Conservation (phyloP, 1,284 basidiomycete species). For the Wolfiporia cocos region DNA sequence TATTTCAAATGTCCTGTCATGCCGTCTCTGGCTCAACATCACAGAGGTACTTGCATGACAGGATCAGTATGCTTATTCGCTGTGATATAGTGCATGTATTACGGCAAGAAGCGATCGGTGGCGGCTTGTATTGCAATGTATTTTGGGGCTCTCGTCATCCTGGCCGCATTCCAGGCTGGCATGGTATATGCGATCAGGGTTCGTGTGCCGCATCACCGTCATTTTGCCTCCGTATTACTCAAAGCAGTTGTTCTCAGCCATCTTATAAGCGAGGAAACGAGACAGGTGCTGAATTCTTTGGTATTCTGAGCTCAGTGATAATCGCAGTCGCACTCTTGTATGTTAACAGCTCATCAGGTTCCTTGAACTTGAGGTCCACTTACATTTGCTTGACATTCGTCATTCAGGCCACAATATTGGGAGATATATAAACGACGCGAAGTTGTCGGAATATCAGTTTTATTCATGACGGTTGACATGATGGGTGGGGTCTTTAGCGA, state of each 20-base stretch:
- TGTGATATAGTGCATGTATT: conserved; percentile 65
- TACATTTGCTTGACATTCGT: background rate
- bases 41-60: too few relatives aligned
- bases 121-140: conserved; percentile 25
- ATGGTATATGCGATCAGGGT: conserved; percentile 55
- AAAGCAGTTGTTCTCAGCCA: conserved; percentile 21
- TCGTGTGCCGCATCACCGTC: conserved; percentile 19
- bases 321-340: conserved; percentile 58
- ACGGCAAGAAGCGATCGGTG: conserved; percentile 37
- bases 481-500: conserved; percentile 69
- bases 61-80: too few relatives aligned
- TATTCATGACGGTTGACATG: conserved; percentile 70
- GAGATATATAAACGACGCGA: conserved; percentile 69
- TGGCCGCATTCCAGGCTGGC: conserved; percentile 55
- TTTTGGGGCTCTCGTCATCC: conserved; percentile 31
- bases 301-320: conserved; percentile 56
- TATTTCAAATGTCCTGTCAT: too few relatives aligned
- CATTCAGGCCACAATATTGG: conserved; percentile 43
- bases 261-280: conserved; percentile 39
- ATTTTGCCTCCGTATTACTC: conserved; percentile 7
- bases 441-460: conserved; percentile 68
- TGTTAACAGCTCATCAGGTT: conserved; percentile 16
- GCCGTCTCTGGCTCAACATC: too few relatives aligned
- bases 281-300: conserved; percentile 53
- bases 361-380: background rate